Base-by-base conservation (phyloP, 345 rosid species). In the Heritiera fomes region DNA sequence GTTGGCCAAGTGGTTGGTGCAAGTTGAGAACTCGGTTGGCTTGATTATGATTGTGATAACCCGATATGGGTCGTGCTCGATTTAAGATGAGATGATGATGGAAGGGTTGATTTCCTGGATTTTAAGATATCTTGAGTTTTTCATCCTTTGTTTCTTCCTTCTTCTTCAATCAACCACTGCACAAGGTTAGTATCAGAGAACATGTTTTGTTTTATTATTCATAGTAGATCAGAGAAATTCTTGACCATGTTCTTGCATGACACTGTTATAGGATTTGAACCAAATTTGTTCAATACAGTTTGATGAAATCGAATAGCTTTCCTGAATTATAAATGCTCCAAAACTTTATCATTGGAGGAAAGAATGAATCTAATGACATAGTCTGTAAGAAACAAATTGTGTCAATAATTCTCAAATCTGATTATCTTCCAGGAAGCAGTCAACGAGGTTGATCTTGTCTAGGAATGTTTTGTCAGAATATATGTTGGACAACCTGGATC, bases 21-120 rank as follows among this genome's bases (percentile, higher is more conserved):
- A 46, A 12, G 73, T 69, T 13, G n/a, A 13, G n/a, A 69, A 69
- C 56, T 69, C 47, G 38, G 11, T 23, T 34, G 30, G 63, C 8
- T 53, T 72, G 49, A 72, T 72, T 72, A 72, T 72, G 75, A 34
- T 52, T 72, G 53, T 72, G 62, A 52, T 72, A 23, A 70, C 38
- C 60, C 46, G 75, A 71, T 3, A 70, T 72, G 75, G 75, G 63
- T 5, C 30, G 62, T 34, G 12, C 14, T 71, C 75, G 13, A 49
- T 71, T 71, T 71, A 71, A 49, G 75, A 71, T 71, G 75, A 47
- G 38, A 46, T 72, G 75, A 71, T 32, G 62, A 34, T 34, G 38
- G 46, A 72, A 72, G 63, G 9, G 17, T 55, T 72, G 17, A 17
- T 38, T 53, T 38, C 7, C 32, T 34, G 63, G 75, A 53, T 53